Evolutionary conservation across 176 grass and related monocot species (phyloP).

Genomic region (Rhynchospora tenuis): DNA sequence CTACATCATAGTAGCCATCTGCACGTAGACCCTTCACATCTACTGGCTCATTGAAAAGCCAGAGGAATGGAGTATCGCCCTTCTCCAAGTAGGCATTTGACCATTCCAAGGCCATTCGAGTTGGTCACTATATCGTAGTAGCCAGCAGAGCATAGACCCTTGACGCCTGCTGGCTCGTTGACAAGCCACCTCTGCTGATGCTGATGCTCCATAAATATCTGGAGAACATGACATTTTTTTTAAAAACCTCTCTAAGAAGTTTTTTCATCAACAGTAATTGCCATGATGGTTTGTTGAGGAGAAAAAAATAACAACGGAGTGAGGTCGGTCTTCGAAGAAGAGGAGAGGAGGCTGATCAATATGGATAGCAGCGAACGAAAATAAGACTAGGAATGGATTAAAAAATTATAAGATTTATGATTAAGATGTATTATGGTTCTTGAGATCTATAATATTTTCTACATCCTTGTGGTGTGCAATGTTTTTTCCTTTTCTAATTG

Average conservation of each 20-base stretch:
- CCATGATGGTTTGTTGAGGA: neutral
- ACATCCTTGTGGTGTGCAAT: no score
- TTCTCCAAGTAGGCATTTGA: constrained; percentile 15
- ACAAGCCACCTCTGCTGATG: constrained; percentile 22
- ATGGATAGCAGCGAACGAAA: neutral
- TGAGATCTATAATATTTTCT: no score
- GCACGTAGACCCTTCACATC: constrained; percentile 18
- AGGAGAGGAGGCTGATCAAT: neutral
- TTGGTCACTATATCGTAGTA: constrained; percentile 15
- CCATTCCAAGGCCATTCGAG: constrained; percentile 28
- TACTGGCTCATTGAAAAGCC: constrained; percentile 27
- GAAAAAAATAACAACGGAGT: neutral
- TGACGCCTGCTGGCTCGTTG: constrained; percentile 17
- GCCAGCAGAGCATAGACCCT: constrained; percentile 1
- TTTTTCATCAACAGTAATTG: neutral
- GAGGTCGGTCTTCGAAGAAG: neutral
- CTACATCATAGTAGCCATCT: constrained; percentile 10
- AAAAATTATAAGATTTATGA: no score
- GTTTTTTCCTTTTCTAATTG: no score
- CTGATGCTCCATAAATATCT: constrained; percentile 8
- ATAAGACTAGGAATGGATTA: neutral
- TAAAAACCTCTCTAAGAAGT: neutral
- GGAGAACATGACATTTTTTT: neutral
- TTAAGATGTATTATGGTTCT: no score
- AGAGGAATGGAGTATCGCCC: constrained; percentile 4